Conservation (phyloP, 495 filamentous ascomycete genomes). For the Aspergillus mulundensis region DNA sequence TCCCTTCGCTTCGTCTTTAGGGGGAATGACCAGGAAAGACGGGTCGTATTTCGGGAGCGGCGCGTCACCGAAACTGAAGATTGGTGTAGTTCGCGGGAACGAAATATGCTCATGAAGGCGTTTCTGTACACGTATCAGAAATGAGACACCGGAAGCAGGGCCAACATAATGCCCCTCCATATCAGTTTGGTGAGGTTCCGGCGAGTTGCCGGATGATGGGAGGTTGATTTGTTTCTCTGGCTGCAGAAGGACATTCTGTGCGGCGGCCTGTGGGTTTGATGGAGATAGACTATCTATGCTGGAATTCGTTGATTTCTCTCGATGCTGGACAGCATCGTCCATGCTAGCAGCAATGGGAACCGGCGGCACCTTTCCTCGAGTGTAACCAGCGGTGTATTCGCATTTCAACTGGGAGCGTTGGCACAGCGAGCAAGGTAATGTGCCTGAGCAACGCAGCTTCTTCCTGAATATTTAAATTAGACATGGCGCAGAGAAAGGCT, state of each 20-base stretch:
- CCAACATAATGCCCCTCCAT: constrained; percentile 35
- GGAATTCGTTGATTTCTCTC: neutral
- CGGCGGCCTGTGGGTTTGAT: neutral
- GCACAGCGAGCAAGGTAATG: constrained; percentile 24
- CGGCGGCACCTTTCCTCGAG: constrained; percentile 20
- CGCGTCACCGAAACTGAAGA: constrained; percentile 30
- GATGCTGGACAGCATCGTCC: neutral
- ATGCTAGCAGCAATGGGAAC: constrained; percentile 8
- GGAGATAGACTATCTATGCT: neutral
- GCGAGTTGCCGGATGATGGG: constrained; percentile 20
- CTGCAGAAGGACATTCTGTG: neutral
- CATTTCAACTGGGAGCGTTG: constrained; percentile 15
- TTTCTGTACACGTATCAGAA: constrained; percentile 30
- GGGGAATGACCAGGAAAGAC: constrained; percentile 21
- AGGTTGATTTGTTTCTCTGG: neutral
- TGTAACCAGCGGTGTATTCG: constrained; percentile 25
- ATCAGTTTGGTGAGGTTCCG: constrained; percentile 29
- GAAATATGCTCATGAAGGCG: constrained; percentile 23
- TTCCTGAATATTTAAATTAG: constrained; percentile 19
- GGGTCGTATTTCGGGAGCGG: constrained; percentile 25
- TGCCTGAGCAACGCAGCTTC: constrained; percentile 32
- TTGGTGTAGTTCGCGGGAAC: constrained; percentile 20
- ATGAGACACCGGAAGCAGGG: constrained; percentile 31
- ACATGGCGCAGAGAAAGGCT: too few species aligned
- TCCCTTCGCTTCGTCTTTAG: constrained; percentile 18